Base-by-base conservation (phyloP, 139 green algal species). In the Gonium pectorale region DNA sequence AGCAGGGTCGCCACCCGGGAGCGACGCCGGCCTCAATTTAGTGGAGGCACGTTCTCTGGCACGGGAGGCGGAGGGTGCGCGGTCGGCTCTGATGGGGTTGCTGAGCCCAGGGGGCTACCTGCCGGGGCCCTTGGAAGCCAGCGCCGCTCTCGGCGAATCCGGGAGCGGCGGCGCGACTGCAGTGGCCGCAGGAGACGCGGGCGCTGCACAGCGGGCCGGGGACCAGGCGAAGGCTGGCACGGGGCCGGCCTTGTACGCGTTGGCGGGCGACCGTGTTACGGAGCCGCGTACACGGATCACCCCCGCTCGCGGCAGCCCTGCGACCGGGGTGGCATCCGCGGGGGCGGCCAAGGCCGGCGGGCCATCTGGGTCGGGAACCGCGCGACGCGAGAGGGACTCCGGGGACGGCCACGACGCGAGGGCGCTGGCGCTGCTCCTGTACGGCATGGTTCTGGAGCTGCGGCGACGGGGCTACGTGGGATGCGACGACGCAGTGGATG, bases 381-480 rank as follows among this genome's bases (percentile, higher is more conserved):
- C 13, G 49, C 29, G 62, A 6, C 9, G 31, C n/a, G 62, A 17
- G n/a, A 68, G 62, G n/a, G 4, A 21, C 11, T 19, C 67, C 19
- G 44, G 31, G 68, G 17, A 8, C 24, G 74, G 1, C 1, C 6
- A 5, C 19, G 75, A 71, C 0, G n/a, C 33, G 1, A 33, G 59
- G 29, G 21, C 8, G 17, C n/a, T 83, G 41, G 43, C 46, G 75
- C 41, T 22, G 41, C 2, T 63, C 27, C 11, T 83, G 60, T 17
- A 17, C 15, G 60, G 5, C 2, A 54, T 83, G 75, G 41, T 38
- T 35, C 29, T 41, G 60, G 75, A 63, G 59, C 75, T 83, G 59
- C 75, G 75, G 29, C 40, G 75, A 1, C 29, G 75, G 15, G 75
- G 75, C 22, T 83, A 83, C n/a, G n/a, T 60, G 1, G 75, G 75